Base-by-base conservation (phyloP, 495 filamentous ascomycete species). In the Penicillium steckii region DNA sequence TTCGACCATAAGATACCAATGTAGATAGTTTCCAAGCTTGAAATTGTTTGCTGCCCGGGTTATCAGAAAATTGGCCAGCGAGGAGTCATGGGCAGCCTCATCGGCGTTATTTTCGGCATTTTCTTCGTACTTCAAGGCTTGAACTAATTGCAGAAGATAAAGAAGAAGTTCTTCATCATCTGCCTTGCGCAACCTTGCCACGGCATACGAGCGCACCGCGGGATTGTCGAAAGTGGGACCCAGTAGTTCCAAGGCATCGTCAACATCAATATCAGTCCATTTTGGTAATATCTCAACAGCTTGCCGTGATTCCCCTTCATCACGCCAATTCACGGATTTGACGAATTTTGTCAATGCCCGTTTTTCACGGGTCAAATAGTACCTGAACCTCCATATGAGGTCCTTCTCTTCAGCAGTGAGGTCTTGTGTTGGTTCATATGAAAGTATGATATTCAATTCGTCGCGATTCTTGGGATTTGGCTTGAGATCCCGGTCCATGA, bases 1-100 rank as follows among this genome's bases (percentile, higher is more conserved):
- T 67, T 99, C 95, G 3, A 97, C 95, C 84, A 96, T 96, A 1
- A 99, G 77, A 66, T 97, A 99, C 94, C 94, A 99, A 68, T 95
- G 90, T 41, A 99, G 81, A 65, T 90, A 96, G 64, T 94, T 99
- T 4, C 92, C 94, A 1, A 99, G 81, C 48, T 88, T 87, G 58
- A 95, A 85, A 59, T 93, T 96, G 46, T 86, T 81, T 12, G 86
- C 84, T 8, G 95, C 93, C 27, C 95, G 80, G 0, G 83, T 80
- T 45, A 99, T 92, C 9, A 99, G 79, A 66, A 99, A 97, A 33
- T 83, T 81, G 15, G 91, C 95, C 7, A 99, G 76, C 0, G 92
- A 96, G 3, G 91, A 96, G 55, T 96, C 90, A 50, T 84, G 84
- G 2, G 84, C 79, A 7, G 82, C 80, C 17, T 84, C 83, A 33